Evolutionary conservation across 2,329 filamentous ascomycete genomes (phyloP).

Genomic region (Whalleya microplaca): DNA sequence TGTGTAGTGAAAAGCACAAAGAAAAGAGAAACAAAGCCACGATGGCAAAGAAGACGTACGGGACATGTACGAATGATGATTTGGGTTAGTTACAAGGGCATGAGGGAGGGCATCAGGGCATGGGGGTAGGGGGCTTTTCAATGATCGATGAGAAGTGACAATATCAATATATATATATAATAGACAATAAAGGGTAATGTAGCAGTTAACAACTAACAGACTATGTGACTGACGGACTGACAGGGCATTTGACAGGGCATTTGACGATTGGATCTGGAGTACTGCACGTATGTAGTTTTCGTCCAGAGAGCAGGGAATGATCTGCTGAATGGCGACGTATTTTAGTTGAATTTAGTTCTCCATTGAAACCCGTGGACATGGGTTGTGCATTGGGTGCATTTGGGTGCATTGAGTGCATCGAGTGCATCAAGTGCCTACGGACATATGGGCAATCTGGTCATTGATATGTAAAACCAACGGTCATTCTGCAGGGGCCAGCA

Average conservation of each 20-base stretch:
- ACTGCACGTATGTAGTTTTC: neutral
- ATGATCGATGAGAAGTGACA: neutral
- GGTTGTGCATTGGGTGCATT: too few relatives aligned
- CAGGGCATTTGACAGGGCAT: neutral
- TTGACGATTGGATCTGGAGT: neutral
- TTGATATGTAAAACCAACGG: constrained; percentile 9
- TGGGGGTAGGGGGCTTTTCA: neutral
- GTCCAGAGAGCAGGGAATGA: neutral
- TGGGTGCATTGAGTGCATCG: neutral
- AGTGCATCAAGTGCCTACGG: constrained; percentile 19
- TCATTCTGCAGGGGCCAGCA: constrained; percentile 26
- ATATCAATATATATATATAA: neutral
- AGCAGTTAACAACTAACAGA: too few relatives aligned
- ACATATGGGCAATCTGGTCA: too few relatives aligned
- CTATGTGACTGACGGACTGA: too few relatives aligned
- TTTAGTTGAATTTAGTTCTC: too few relatives aligned
- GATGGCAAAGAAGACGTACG: neutral
- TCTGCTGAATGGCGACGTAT: neutral
- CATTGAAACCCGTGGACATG: neutral
- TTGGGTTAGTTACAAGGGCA: neutral
- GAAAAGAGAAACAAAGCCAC: neutral
- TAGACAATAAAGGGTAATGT: too few relatives aligned
- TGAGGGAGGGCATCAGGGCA: too few relatives aligned
- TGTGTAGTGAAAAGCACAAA: neutral
- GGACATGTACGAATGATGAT: neutral